Percentiles rank a stretch among this genome's conserved stretches.
Conservation (phyloP, 78 protist genomes). For the Pigoraptor vietnamica region DNA sequence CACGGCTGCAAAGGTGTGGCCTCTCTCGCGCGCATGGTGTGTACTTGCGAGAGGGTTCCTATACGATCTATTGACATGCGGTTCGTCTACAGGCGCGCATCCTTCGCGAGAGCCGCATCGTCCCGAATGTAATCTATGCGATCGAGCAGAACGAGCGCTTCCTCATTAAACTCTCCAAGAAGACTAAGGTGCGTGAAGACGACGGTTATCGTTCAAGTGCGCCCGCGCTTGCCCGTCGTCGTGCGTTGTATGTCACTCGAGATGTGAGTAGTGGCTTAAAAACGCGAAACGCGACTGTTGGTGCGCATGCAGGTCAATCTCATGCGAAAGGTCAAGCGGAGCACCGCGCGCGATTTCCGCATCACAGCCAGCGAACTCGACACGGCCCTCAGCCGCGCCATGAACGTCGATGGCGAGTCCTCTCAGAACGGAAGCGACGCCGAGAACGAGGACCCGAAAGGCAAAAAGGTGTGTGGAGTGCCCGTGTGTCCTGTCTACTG, state of each 20-base stretch:
- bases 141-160: slow-evolving; percentile 7
- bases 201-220: too few relatives aligned
- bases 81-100: background rate
- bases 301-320: background rate
- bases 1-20: background rate
- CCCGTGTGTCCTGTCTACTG: background rate
- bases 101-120: background rate
- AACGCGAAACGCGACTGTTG: too few relatives aligned
- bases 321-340: background rate
- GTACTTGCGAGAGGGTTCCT: too few relatives aligned
- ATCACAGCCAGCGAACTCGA: background rate
- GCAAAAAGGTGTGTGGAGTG: too few relatives aligned
- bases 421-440: background rate
- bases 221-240: too few relatives aligned
- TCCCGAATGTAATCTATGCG: background rate
- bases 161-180: slow-evolving; percentile 1
- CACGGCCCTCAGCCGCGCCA: background rate
- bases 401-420: background rate
- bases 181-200: background rate
- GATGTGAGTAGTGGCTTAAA: too few relatives aligned
- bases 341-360: slow-evolving; percentile 16
- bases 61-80: too few relatives aligned
- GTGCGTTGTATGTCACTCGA: too few relatives aligned
- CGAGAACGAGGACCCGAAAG: background rate
- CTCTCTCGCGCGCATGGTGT: background rate